Evolutionary conservation across 306 rosid species (phyloP), one percentile per base, ranked within the genome.

Genomic region (Lathyrus sativus): DNA sequence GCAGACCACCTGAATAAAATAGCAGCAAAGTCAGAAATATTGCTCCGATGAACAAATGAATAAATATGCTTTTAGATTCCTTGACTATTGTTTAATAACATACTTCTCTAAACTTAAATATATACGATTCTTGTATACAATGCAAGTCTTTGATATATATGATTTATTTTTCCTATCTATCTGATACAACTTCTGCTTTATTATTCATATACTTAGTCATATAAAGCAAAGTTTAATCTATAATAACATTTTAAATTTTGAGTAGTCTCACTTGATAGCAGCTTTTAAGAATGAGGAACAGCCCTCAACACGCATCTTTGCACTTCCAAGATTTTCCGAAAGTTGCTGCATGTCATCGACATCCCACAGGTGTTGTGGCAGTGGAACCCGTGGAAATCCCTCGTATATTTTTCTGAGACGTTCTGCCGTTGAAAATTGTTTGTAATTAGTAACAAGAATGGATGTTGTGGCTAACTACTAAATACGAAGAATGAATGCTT

Each of bases 271-370:
- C 99, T 62, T 88, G 29, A 95, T 74, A 68, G 99, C 97, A 79
- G 96, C 95, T 80, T 87, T 95, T 70, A 95, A 75, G 80, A 95
- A 95, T 10, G 97, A 88, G 14, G 92, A 87, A 77, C 99, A 95
- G 56, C 97, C 89, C 45, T 93, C 99, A 11, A 87, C 96, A 74
- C 96, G 88, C 37, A 75, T 87, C 80, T 85, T 90, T 57, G 99
- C 97, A 12, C 84, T 78, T 70, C 89, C 95, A 73, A 95, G 78
- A 28, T 83, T 91, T 78, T 95, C 99, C 48, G 99, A 86, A 62
- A 90, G 83, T 74, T 79, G 77, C 62, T 95, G 86, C 83, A 88
- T 73, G 69, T 90, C 96, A 68, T 92, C 92, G 7, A 84, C 91
- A 78, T 85, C 97, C 68, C 78, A 84, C 42, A 95, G 63, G 66